Percentiles rank a stretch among this genome's conserved stretches.
These are phyloP conservation scores for Pyrenophora teres DNA, from an alignment of 2,329 filamentous ascomycete genomes.

Conservation along the genomic window DNA sequence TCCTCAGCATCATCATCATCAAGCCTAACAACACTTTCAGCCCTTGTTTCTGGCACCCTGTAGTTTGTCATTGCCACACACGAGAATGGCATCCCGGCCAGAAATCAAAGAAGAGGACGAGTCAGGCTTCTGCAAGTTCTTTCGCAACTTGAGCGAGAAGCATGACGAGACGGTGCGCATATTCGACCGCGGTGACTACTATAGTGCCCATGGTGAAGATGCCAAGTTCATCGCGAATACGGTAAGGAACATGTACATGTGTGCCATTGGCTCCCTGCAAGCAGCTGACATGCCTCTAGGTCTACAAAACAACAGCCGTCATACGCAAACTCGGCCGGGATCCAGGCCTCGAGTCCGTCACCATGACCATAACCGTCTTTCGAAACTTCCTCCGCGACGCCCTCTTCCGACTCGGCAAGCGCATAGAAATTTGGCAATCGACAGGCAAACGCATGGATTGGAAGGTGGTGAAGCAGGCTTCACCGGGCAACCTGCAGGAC, in stretches of 20 bases:
- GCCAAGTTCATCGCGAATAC: slow-evolving; percentile 81
- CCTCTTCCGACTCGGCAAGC: slow-evolving; percentile 86
- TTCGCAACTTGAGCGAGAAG: slow-evolving; percentile 77
- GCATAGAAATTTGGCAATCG: slow-evolving; percentile 87
- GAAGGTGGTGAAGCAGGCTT: slow-evolving; percentile 88
- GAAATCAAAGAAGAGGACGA: slow-evolving; percentile 85
- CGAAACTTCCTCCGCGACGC: slow-evolving; percentile 94
- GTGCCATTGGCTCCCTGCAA: too few relatives aligned
- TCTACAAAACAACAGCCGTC: slow-evolving; percentile 98
- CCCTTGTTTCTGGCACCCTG: background rate
- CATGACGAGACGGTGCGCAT: slow-evolving; percentile 80
- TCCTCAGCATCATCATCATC: slow-evolving; percentile 2
- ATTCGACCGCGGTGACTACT: slow-evolving; percentile 93
- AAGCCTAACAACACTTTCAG: background rate
- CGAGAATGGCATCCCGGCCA: slow-evolving; percentile 58
- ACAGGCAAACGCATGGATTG: slow-evolving; percentile 78
- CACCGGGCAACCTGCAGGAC: slow-evolving; percentile 93
- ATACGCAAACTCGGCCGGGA: slow-evolving; percentile 85
- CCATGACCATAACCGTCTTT: slow-evolving; percentile 93
- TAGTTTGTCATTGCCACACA: background rate
- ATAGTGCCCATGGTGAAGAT: slow-evolving; percentile 89
- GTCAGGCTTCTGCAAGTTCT: slow-evolving; percentile 94
- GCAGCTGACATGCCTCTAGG: slow-evolving; percentile 51
- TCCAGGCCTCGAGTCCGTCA: slow-evolving; percentile 88
- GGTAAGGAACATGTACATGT: slow-evolving; percentile 51